Evolutionary conservation across 306 rosid genomes (phyloP).

Genomic region (Ormosia semicastrata): DNA sequence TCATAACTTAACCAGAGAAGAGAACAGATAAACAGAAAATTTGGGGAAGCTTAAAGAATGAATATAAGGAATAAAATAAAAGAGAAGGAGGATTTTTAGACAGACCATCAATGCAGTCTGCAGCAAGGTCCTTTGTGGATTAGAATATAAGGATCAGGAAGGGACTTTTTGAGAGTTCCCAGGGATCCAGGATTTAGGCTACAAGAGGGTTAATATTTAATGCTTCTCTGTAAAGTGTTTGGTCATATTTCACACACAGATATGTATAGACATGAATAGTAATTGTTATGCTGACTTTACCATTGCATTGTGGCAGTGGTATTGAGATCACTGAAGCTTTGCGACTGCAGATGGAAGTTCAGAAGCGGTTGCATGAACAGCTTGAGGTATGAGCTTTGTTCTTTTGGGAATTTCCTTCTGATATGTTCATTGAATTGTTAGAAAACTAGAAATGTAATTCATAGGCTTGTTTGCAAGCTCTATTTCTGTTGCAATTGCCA

Average conservation of each 20-base stretch:
- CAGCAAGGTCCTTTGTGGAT: not conserved
- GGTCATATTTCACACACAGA: not conserved
- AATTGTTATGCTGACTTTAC: constrained; percentile 26
- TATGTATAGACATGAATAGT: not conserved
- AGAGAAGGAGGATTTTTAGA: not conserved
- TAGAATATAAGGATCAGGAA: constrained; percentile 2
- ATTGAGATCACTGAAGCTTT: constrained; percentile 96
- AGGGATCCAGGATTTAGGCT: constrained; percentile 8
- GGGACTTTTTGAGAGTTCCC: not conserved
- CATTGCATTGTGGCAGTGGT: constrained; percentile 54
- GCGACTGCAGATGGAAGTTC: constrained; percentile 99
- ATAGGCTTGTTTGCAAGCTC: constrained; percentile 24
- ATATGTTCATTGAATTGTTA: constrained; percentile 19
- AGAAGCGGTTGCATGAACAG: constrained; percentile 94
- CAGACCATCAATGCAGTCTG: not conserved
- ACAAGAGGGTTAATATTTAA: constrained; percentile 5
- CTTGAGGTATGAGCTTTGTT: constrained; percentile 72
- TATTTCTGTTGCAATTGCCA: constrained; percentile 21
- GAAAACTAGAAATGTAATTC: constrained; percentile 16
- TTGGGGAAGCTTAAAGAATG: constrained; percentile 10
- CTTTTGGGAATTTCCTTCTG: constrained; percentile 16
- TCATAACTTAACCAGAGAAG: constrained; percentile 11
- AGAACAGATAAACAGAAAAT: constrained; percentile 2
- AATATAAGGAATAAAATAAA: not conserved
- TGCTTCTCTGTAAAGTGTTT: not conserved